Conservation (phyloP, 441 rosid species). For the Corymbia citriodora region DNA sequence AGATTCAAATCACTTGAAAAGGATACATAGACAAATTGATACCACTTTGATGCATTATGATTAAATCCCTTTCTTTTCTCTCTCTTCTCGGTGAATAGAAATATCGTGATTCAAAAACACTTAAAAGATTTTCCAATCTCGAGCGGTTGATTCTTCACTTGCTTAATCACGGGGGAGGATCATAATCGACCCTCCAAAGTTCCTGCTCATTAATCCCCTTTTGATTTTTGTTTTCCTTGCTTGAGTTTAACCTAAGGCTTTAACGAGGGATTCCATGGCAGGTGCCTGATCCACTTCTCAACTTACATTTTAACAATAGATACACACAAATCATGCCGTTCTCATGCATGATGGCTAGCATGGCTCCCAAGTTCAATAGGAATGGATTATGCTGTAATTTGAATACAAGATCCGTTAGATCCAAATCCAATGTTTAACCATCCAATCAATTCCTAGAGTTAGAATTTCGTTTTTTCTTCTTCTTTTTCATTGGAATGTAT, state of each 20-base stretch:
- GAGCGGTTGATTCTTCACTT: not conserved
- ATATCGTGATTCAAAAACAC: not conserved
- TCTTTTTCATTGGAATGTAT: not conserved
- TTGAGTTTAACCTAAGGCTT: not conserved
- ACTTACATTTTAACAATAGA: not conserved
- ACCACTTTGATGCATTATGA: not conserved
- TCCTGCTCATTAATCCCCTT: not conserved
- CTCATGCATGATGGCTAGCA: not conserved
- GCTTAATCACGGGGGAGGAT: not conserved
- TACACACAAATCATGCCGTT: not conserved
- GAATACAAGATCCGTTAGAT: not conserved
- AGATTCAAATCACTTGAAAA: not conserved
- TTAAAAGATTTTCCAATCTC: not conserved
- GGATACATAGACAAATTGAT: not conserved
- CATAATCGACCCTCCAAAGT: not conserved
- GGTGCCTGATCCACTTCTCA: not conserved
- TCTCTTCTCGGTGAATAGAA: not conserved
- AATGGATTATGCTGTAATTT: not conserved
- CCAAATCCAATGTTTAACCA: not conserved
- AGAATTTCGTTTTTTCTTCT: not conserved
- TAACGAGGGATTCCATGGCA: not conserved
- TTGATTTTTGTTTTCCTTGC: not conserved
- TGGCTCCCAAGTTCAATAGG: not conserved
- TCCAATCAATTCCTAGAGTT: not conserved
- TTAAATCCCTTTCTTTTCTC: not conserved